Evolutionary conservation across 164 flowering plant genomes (phyloP).

Genomic region (Magnolia officinalis): DNA sequence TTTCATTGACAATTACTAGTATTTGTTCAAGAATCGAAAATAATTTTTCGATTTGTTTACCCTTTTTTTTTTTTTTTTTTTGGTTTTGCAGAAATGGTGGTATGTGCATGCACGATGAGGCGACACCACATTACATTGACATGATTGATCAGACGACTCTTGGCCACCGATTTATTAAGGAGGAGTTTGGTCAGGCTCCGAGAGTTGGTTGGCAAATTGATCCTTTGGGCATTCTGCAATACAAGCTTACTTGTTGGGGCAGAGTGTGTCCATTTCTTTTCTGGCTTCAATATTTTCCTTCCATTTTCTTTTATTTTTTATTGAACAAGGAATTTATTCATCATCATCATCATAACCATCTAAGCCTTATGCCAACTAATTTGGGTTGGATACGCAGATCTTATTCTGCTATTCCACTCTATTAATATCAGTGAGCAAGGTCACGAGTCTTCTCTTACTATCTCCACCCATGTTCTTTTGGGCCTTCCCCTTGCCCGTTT

Average conservation of each 20-base stretch:
- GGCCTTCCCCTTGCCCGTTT: no score
- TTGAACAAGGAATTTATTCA: no score
- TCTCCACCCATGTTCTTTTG: no score
- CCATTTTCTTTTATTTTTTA: no score
- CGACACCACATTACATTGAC: constrained; percentile 80
- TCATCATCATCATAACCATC: no score
- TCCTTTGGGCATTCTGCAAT: constrained; percentile 95
- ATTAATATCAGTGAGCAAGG: no score
- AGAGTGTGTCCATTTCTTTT: constrained; percentile 38
- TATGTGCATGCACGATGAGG: constrained; percentile 94
- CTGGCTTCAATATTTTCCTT: no score
- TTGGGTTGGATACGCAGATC: no score
- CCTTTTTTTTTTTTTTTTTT: no score
- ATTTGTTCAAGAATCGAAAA: background rate
- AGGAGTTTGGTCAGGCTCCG: constrained; percentile 61
- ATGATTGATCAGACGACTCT: constrained; percentile 95
- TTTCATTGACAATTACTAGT: background rate
- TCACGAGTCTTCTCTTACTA: no score
- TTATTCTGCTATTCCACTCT: no score
- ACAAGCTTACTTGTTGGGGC: constrained; percentile 92
- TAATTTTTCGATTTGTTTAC: background rate
- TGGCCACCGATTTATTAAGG: constrained; percentile 67
- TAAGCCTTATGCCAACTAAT: no score
- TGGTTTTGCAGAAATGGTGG: constrained; percentile 60
- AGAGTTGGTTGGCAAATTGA: constrained; percentile 96